Base-by-base conservation (phyloP, 148 eudicot genomes). In the Rheum nobile region DNA sequence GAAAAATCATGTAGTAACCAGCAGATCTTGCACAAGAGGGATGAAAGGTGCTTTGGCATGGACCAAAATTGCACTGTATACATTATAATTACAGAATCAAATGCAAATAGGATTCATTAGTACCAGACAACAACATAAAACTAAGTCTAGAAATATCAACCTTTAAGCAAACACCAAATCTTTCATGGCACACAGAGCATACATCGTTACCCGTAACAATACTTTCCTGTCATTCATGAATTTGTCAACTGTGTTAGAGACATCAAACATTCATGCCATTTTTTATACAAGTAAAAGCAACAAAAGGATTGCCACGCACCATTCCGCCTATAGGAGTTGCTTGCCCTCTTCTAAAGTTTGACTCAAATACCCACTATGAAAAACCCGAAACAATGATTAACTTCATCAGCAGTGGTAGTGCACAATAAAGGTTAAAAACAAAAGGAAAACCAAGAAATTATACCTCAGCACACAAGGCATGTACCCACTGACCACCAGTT, bases 381-480 rank as follows among this genome's bases (percentile, higher is more conserved):
- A 50, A 75, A 13, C 4, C 67, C 73, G 75, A 52, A 70, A 44
- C 35, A 71, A 31, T 70, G 37, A 50, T 48, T 55, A 63, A 13
- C 10, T 32, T 28, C 31, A 61, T 31, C 39, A 65, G 69, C 69
- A 65, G 39, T 12, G 31, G 6, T 13, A 61, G 29, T 4, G 31
- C 29, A 55, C 1, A 55, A 24, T 22, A 55, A 24, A 55, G 24
- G 17, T 50, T 19, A 77, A 14, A 43, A 28, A 37, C 8, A 42
- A 21, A 41, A 52, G 14, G 22, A 76, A 28, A 12, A 46, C 75
- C 46, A 78, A 19, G n/a, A 77, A 50, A 74, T 57, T 76, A 76
- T 79, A 95, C 99, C 91, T 95, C 99, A 55, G 97, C 97, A 82
- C 99, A 95, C 67, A 87, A 90, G 74, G 96, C 93, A 84, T 95